These are phyloP conservation scores for Trichoderma breve DNA, from an alignment of 2,329 filamentous ascomycete genomes.

Conservation along the genomic window DNA sequence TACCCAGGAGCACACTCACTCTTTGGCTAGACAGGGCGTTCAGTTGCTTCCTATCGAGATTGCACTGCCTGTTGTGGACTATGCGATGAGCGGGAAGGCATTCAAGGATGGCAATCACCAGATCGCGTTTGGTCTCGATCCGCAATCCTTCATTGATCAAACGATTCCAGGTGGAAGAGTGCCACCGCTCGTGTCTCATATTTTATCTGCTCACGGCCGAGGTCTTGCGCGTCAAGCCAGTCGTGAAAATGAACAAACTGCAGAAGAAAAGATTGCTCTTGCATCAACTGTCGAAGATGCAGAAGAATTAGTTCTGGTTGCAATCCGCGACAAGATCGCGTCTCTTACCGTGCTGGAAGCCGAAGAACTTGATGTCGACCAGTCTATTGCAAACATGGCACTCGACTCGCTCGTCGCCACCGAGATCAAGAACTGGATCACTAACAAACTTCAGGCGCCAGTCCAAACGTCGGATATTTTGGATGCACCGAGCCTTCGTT, in stretches of 20 bases:
- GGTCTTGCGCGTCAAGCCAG: not conserved
- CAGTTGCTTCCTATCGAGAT: not conserved
- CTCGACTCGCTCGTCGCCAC: slow-evolving; percentile 34
- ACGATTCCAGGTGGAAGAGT: not conserved
- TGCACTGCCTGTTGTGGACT: slow-evolving; percentile 7
- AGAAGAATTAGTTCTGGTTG: not conserved
- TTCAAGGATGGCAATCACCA: slow-evolving; percentile 12
- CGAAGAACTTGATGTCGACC: not conserved
- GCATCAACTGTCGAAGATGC: not conserved
- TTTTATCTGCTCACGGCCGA: not conserved
- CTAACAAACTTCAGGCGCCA: slow-evolving; percentile 24
- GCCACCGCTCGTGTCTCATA: not conserved
- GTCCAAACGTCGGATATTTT: slow-evolving; percentile 7
- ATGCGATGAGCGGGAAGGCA: slow-evolving; percentile 8
- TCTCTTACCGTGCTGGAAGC: not conserved
- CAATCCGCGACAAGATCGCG: not conserved
- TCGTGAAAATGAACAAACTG: not conserved
- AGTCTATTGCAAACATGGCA: not conserved
- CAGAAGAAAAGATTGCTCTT: not conserved
- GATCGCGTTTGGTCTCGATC: slow-evolving; percentile 8
- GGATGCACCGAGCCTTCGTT: not conserved
- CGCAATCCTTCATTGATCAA: not conserved
- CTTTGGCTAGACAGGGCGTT: not conserved
- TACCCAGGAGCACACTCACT: not conserved
- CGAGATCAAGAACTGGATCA: slow-evolving; percentile 33